Base-by-base conservation (phyloP, 1,284 basidiomycete genomes). In the Anthracocystis setariae region DNA sequence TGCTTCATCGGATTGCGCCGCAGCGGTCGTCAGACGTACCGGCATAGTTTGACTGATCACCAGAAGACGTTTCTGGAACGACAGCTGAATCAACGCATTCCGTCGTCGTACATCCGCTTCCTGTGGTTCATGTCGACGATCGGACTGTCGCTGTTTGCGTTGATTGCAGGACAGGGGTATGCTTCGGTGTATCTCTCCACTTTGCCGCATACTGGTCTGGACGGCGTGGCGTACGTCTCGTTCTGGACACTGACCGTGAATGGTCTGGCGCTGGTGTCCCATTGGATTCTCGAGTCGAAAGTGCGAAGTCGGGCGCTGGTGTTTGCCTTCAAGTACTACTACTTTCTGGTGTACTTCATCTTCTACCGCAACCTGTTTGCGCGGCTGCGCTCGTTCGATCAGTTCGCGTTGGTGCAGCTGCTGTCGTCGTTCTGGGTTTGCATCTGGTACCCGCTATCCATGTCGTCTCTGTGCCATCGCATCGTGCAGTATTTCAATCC, bases 91-190 rank as follows among this genome's bases (percentile, higher is more conserved):
- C 70, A 82, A 12, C 80, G 86, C 17, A 87, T 88, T 45, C 87
- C 87, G 0, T 83, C 85, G 10, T 85, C 85, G 0, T 88, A 87
- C 82, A 80, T 84, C 15, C 83, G 87, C 8, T 88, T 87, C 74
- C 77, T 87, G 13, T 87, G 87, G 87, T 88, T 88, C 79, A 85
- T 87, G 82, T 80, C 82, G 2, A 85, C 84, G 25, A 80, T 87
- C n/a, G 84, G 83, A 2, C 84, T 87, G 4, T 86, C 86, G 23
- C 82, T 86, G n/a, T 83, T 87, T 52, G 84, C 86, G 0, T 80
- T 87, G 9, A 82, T 87, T n/a, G 84, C 85, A n/a, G 87, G 87
- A 5, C 87, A 88, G 79, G 86, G 84, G 58, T 88, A 87, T 65
- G 86, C 87, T 2, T 85, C 84, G 44, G 80, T 87, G 18, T 88